Base-by-base conservation (phyloP, 2,329 filamentous ascomycete species). In the Phoma sp. region DNA sequence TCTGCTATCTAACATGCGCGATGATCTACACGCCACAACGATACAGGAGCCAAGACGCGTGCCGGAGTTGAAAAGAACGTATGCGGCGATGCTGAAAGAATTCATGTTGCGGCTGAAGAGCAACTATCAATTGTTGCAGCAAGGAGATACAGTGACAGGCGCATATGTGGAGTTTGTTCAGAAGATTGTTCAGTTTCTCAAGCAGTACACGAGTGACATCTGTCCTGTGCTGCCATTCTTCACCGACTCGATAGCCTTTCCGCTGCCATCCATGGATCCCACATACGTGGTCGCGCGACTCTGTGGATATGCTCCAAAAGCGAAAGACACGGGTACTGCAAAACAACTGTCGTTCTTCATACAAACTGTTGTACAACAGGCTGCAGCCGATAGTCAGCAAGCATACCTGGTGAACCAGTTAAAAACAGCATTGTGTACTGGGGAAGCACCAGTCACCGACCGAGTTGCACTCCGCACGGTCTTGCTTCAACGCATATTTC, bases 111-210 rank as follows among this genome's bases (percentile, higher is more conserved):
- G 81, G 1, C 87, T 88, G 84, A 86, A 83, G 65, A 73, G 72
- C 33, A 86, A 86, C 53, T 87, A 86, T 55, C 78, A 81, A 52
- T 82, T 85, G 55, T 73, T 86, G 10, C 61, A 70, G 24, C 74
- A 78, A 45, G 62, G 64, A 3, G 52, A 57, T 4, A 61, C 65
- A 5, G 76, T 78, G 4, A 79, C 79, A 43, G 82, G 84, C 9
- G 75, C 78, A 2, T 88, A 88, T 62, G 82, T 87, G 6, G 77
- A 80, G 8, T 87, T 88, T 63, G 84, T 87, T 4, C 86, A 88
- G 54, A 73, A 77, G 13, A 76, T 87, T 2, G 79, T 88, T 2
- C 79, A 81, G 18, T 82, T 82, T 56, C 69, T 88, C 41, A 85
- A 88, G 62, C 83, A 88, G 61, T 81, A 87, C 59, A 82, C 82